Conservation (phyloP, 1,284 basidiomycete genomes). For the Heimioporus punctisporus region DNA sequence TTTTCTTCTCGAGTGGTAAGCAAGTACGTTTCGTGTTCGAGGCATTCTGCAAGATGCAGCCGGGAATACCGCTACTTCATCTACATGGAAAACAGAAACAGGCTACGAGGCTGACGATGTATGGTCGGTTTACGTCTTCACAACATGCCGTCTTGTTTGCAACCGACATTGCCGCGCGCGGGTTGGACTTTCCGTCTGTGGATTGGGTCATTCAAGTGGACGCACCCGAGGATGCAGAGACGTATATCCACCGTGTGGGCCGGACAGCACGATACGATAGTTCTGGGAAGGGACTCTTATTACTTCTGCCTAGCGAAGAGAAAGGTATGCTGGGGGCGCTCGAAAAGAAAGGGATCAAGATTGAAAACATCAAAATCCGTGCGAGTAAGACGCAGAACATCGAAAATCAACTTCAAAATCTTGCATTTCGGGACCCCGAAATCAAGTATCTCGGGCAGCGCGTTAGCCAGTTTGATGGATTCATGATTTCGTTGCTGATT, state of each 20-base stretch:
- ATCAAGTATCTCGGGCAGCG: conserved; percentile 97
- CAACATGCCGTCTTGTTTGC: conserved; percentile 88
- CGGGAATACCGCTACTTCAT: conserved; percentile 90
- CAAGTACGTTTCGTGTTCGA: conserved; percentile 98
- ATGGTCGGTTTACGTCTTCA: conserved; percentile 79
- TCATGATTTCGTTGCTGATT: background rate
- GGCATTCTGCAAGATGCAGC: conserved; percentile 94
- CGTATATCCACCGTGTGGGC: conserved; percentile 97
- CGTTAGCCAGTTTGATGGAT: conserved; percentile 43
- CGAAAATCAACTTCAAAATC: conserved; percentile 88
- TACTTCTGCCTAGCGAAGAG: conserved; percentile 92
- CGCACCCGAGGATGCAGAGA: conserved; percentile 97
- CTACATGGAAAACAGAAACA: conserved; percentile 99
- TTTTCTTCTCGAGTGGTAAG: conserved; percentile 96
- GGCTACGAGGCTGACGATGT: conserved; percentile 82
- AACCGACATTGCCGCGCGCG: conserved; percentile 98
- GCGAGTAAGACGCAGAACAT: conserved; percentile 89
- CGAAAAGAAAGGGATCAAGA: conserved; percentile 73
- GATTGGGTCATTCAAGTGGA: conserved; percentile 99
- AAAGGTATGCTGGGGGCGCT: conserved; percentile 83
- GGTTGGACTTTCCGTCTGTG: conserved; percentile 95
- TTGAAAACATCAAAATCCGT: conserved; percentile 90
- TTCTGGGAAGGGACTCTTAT: conserved; percentile 85
- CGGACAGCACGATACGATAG: conserved; percentile 95
- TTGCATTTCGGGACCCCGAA: conserved; percentile 96